phyloP scores from a whole-genome alignment of 2,329 filamentous ascomycete species.

The Nothomitra cinnamomea region DNA sequence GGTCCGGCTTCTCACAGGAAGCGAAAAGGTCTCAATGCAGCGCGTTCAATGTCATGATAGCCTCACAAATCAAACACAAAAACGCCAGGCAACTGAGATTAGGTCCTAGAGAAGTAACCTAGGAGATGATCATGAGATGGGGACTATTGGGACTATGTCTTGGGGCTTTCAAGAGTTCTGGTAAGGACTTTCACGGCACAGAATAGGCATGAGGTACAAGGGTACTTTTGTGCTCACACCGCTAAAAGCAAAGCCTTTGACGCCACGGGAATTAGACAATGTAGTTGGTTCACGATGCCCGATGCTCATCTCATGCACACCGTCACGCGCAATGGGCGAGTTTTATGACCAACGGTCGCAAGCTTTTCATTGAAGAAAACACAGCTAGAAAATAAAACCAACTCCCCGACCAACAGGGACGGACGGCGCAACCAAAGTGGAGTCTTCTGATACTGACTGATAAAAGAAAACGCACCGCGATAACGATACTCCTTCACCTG shows the following conservation, averaged over 20 bases:
- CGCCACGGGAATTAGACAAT: background rate
- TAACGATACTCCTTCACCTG: too few relatives aligned
- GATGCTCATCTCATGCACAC: background rate
- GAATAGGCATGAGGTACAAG: background rate
- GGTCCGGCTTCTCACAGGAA: too few relatives aligned
- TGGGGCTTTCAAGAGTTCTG: too few relatives aligned
- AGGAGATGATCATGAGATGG: too few relatives aligned
- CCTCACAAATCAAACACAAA: too few relatives aligned
- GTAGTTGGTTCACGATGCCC: background rate
- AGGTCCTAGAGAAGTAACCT: too few relatives aligned
- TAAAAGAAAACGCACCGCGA: too few relatives aligned
- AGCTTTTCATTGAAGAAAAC: background rate
- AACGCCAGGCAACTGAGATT: too few relatives aligned
- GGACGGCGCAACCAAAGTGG: background rate
- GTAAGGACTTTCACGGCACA: background rate
- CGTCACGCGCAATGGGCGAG: background rate
- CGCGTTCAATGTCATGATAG: too few relatives aligned
- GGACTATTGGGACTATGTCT: too few relatives aligned
- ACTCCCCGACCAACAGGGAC: background rate
- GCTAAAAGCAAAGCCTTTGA: background rate
- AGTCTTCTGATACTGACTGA: too few relatives aligned
- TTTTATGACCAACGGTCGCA: background rate
- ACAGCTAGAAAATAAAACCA: background rate
- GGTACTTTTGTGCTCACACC: background rate
- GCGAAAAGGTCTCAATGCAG: too few relatives aligned